Conservation (phyloP, 352 stramenopile species). For the Globisporangium spinosum region DNA sequence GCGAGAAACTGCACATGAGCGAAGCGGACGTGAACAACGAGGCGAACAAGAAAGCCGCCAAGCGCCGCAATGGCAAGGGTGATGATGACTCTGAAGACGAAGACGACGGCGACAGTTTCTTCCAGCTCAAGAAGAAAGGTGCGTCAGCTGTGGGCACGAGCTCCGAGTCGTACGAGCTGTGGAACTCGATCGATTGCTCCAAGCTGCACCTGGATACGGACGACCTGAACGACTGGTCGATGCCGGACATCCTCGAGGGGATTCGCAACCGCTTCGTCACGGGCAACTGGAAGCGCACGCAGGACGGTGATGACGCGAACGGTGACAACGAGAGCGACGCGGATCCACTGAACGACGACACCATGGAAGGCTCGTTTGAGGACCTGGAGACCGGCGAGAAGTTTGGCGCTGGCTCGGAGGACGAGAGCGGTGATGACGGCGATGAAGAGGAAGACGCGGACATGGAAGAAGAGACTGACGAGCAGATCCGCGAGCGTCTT, state of each 20-base stretch:
- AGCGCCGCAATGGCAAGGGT: conserved; percentile 15
- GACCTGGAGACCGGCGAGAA: conserved; percentile 95
- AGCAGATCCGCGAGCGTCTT: conserved; percentile 81
- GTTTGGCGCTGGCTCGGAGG: conserved; percentile 32
- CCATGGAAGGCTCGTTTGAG: conserved; percentile 96
- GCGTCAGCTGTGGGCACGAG: conserved; percentile 22
- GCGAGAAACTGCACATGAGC: conserved; percentile 78
- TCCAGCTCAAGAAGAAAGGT: conserved; percentile 68
- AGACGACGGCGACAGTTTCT: conserved; percentile 66
- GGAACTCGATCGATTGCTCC: conserved; percentile 78
- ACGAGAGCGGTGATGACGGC: conserved; percentile 22
- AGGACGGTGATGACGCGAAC: conserved; percentile 29
- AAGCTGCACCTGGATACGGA: conserved; percentile 68
- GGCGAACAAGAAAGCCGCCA: conserved; percentile 23
- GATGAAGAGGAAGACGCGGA: conserved; percentile 27
- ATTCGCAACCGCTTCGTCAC: conserved; percentile 95
- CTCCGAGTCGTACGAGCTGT: conserved; percentile 52
- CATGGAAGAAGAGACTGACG: conserved; percentile 59
- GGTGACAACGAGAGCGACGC: conserved; percentile 33
- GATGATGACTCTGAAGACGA: conserved; percentile 38
- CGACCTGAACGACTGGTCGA: conserved; percentile 74
- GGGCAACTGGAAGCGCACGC: conserved; percentile 90
- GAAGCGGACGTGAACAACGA: conserved; percentile 68
- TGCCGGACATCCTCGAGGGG: conserved; percentile 68
- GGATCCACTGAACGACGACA: conserved; percentile 79